Percentiles rank a stretch among this genome's conserved stretches.
Conservation (phyloP, 495 filamentous ascomycete genomes). For the Clavariopsis aquatica region DNA sequence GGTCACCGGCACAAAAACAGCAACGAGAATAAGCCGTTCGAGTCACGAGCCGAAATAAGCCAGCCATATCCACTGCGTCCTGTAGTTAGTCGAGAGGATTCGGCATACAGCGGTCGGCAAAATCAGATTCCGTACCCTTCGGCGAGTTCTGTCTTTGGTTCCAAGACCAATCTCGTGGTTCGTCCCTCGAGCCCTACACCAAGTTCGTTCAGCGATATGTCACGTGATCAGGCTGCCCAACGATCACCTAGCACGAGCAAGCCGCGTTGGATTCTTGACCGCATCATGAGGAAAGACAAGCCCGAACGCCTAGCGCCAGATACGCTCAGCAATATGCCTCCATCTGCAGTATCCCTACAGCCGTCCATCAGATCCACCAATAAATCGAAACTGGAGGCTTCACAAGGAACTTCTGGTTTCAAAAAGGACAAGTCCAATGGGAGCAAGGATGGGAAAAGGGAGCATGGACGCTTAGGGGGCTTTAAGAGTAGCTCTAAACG, state of each 20-base stretch:
- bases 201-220: slow-evolving; percentile 59
- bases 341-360: slow-evolving; percentile 56
- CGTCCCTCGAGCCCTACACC: slow-evolving; percentile 76
- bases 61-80: slow-evolving; percentile 51
- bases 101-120: slow-evolving; percentile 55
- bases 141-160: slow-evolving; percentile 50
- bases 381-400: slow-evolving; percentile 53
- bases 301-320: slow-evolving; percentile 51
- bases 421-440: slow-evolving; percentile 21
- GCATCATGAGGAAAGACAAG: slow-evolving; percentile 58
- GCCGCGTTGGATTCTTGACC: slow-evolving; percentile 64
- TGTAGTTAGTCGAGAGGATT: slow-evolving; percentile 69
- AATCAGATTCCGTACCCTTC: slow-evolving; percentile 44
- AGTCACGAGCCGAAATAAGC: slow-evolving; percentile 33
- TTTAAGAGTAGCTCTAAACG: slow-evolving; percentile 33
- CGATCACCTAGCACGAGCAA: slow-evolving; percentile 59
- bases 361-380: slow-evolving; percentile 48
- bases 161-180: slow-evolving; percentile 51
- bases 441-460: slow-evolving; percentile 22
- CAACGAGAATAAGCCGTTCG: slow-evolving; percentile 65
- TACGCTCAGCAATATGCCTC: slow-evolving; percentile 58
- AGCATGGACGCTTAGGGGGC: slow-evolving; percentile 26
- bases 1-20: slow-evolving; percentile 70
- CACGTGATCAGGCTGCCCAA: slow-evolving; percentile 43
- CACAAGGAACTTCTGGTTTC: slow-evolving; percentile 41